A percentile compares a stretch with the other conserved stretches of the same genome.
phyloP scores from a whole-genome alignment of 2,329 filamentous ascomycete species.

The Leptographium procerum region DNA sequence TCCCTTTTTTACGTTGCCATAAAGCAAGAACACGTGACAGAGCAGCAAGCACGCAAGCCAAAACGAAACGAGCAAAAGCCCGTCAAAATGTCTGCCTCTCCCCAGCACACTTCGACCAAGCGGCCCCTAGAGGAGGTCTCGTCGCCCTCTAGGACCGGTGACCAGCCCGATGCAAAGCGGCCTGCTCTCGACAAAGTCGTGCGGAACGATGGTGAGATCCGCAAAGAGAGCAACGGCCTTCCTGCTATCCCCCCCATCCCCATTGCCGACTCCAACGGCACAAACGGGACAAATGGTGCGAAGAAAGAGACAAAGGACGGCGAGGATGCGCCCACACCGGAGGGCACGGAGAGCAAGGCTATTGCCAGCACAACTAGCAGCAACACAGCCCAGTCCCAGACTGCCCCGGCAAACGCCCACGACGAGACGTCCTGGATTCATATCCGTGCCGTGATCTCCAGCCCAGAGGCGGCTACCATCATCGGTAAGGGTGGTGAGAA shows the following conservation, averaged over 20 bases:
- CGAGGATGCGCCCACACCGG: conserved; percentile 59
- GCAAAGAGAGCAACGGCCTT: conserved; percentile 27
- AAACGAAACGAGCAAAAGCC: conserved; percentile 22
- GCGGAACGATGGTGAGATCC: conserved; percentile 51
- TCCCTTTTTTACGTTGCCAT: conserved; percentile 21
- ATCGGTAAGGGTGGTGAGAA: conserved; percentile 99
- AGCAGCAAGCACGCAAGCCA: not conserved
- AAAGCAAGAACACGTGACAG: conserved; percentile 4
- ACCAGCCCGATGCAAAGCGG: conserved; percentile 94
- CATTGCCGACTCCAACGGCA: conserved; percentile 34
- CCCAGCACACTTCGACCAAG: conserved; percentile 60
- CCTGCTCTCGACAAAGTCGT: conserved; percentile 88
- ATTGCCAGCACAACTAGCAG: conserved; percentile 27
- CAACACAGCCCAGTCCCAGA: conserved; percentile 27
- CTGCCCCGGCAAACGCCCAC: conserved; percentile 46
- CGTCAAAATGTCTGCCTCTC: conserved; percentile 58
- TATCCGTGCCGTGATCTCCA: conserved; percentile 92
- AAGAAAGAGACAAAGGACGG: conserved; percentile 42
- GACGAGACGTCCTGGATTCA: conserved; percentile 97
- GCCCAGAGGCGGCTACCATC: conserved; percentile 90
- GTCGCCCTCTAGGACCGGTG: conserved; percentile 79
- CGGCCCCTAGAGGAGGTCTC: conserved; percentile 95
- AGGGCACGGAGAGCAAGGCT: conserved; percentile 46
- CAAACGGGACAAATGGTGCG: conserved; percentile 36
- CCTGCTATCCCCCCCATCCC: conserved; percentile 17